phyloP scores from a whole-genome alignment of 495 filamentous ascomycete genomes.

The Margaritispora aquatica region DNA sequence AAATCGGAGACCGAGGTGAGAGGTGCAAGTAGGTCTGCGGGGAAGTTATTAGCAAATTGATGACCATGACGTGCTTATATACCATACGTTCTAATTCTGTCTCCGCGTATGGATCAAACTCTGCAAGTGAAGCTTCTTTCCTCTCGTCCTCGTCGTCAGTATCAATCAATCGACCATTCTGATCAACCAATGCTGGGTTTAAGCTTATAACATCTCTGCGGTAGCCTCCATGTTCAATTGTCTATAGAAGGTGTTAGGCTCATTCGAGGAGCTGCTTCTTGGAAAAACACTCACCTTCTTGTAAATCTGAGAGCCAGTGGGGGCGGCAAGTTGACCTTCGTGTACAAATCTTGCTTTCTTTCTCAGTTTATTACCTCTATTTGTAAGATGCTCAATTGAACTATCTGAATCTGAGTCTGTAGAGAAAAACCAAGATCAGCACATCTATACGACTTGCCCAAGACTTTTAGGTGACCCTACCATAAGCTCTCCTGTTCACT shows the following conservation, averaged over 20 bases:
- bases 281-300: constrained; percentile 58
- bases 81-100: constrained; percentile 76
- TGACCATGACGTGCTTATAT: constrained; percentile 43
- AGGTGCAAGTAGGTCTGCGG: constrained; percentile 83
- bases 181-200: constrained; percentile 71
- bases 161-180: constrained; percentile 79
- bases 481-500: constrained; percentile 53
- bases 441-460: not conserved
- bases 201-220: constrained; percentile 74
- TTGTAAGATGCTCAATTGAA: constrained; percentile 69
- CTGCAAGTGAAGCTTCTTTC: constrained; percentile 57
- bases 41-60: not conserved
- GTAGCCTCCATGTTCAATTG: constrained; percentile 78
- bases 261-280: not conserved
- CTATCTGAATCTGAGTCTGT: constrained; percentile 84
- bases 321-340: constrained; percentile 64
- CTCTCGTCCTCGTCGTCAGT: constrained; percentile 70
- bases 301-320: constrained; percentile 70
- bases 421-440: not conserved
- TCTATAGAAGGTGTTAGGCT: constrained; percentile 37
- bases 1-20: constrained; percentile 83
- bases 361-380: constrained; percentile 89
- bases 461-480: too few species aligned
- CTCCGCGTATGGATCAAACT: constrained; percentile 80
- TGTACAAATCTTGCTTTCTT: constrained; percentile 74